phyloP scores from a whole-genome alignment of 208 protist genomes.

The Acanthamoeba triangularis region DNA sequence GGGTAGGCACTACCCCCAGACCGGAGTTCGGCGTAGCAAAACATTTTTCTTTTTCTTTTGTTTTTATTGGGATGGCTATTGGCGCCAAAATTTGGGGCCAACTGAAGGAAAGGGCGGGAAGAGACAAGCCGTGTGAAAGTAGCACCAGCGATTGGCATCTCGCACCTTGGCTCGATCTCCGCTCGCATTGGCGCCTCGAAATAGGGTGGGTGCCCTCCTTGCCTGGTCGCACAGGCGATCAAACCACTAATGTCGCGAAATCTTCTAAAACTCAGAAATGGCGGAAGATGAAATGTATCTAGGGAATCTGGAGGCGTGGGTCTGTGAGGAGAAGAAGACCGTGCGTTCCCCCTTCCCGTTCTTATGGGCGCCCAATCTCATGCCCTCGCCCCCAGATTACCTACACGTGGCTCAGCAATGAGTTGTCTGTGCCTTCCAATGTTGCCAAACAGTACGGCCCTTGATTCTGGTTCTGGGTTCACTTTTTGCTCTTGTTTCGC shows the following conservation, averaged over 20 bases:
- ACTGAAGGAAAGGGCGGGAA: neutral
- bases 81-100: neutral
- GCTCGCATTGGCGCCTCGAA: too few relatives aligned
- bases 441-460: conserved; percentile 65
- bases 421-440: conserved; percentile 54
- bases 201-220: neutral
- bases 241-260: neutral
- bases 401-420: conserved; percentile 77
- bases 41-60: neutral
- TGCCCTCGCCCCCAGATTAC: neutral
- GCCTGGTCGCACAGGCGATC: neutral
- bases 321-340: conserved; percentile 74
- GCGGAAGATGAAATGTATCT: conserved; percentile 78
- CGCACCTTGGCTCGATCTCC: too few relatives aligned
- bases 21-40: too few relatives aligned
- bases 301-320: conserved; percentile 55
- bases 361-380: neutral
- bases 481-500: neutral
- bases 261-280: neutral
- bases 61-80: neutral
- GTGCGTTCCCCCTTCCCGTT: neutral
- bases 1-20: too few relatives aligned
- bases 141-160: too few relatives aligned
- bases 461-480: neutral
- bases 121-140: too few relatives aligned